A percentile compares a stretch with the other conserved stretches of the same genome.
Evolutionary conservation across 768 basidiomycete species (phyloP).

Genomic region (Fibroporia radiculosa): DNA sequence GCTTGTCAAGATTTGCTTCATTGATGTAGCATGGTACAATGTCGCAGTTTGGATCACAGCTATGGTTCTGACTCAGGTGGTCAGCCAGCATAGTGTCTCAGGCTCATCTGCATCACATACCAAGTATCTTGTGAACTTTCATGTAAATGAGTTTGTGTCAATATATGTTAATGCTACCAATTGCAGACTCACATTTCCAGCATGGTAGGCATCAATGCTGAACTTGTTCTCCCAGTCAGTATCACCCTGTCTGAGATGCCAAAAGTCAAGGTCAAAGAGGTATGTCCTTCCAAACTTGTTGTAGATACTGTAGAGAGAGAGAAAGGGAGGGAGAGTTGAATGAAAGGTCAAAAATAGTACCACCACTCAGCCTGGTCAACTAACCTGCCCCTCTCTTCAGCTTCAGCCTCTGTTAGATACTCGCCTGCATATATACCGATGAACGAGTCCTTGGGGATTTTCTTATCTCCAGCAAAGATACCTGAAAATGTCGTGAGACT

Average conservation of each 20-base stretch:
- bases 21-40: conserved; percentile 74
- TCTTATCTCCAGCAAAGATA: conserved; percentile 57
- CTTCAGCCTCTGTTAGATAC: conserved; percentile 59
- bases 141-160: conserved; percentile 4
- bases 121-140: conserved; percentile 93
- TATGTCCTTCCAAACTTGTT: conserved; percentile 71
- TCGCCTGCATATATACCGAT: conserved; percentile 86
- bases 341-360: neutral
- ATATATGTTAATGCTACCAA: neutral
- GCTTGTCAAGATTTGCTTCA: conserved; percentile 65
- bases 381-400: conserved; percentile 60
- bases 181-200: conserved; percentile 58
- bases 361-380: conserved; percentile 25
- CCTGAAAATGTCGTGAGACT: conserved; percentile 33
- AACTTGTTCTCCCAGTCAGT: conserved; percentile 35
- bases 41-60: conserved; percentile 78
- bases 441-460: conserved; percentile 62
- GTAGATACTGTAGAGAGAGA: conserved; percentile 44
- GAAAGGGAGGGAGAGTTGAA: no score
- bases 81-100: neutral
- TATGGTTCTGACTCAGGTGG: conserved; percentile 61
- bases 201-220: conserved; percentile 82
- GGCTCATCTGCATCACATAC: conserved; percentile 32
- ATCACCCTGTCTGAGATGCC: conserved; percentile 40
- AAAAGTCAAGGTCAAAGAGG: conserved; percentile 78